Percentiles rank a stretch among this genome's conserved stretches.
phyloP scores from a whole-genome alignment of 257 asterid genomes.

The Salvia hispanica region DNA sequence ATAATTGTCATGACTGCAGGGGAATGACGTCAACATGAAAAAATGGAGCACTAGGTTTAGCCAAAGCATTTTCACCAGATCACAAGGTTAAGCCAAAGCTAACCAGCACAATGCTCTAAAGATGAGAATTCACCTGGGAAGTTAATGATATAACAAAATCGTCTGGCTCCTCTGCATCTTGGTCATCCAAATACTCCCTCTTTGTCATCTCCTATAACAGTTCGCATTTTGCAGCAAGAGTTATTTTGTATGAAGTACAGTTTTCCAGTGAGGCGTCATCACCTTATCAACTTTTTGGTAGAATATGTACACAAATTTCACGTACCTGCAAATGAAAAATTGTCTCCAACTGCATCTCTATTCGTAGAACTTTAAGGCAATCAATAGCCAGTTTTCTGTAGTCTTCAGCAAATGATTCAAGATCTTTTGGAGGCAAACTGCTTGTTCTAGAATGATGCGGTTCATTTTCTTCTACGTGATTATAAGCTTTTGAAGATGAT shows the following conservation, averaged over 20 bases:
- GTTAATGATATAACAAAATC: constrained; percentile 89
- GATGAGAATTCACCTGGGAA: constrained; percentile 66
- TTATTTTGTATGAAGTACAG: constrained; percentile 29
- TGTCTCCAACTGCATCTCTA: constrained; percentile 97
- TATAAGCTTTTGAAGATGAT: constrained; percentile 58
- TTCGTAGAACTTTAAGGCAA: constrained; percentile 93
- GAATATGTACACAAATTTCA: constrained; percentile 22
- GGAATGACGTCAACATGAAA: constrained; percentile 14
- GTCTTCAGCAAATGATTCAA: constrained; percentile 87
- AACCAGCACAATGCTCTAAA: constrained; percentile 27
- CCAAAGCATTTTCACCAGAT: neutral
- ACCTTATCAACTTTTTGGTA: neutral
- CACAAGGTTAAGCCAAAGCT: neutral
- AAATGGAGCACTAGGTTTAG: constrained; percentile 11
- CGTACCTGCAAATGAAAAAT: constrained; percentile 93
- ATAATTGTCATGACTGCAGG: constrained; percentile 13
- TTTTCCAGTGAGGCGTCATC: constrained; percentile 23
- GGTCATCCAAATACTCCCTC: constrained; percentile 89
- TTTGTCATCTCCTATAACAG: constrained; percentile 78
- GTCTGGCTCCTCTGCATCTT: constrained; percentile 99
- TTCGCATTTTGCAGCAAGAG: constrained; percentile 33
- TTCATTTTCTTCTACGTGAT: constrained; percentile 64
- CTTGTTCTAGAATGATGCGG: constrained; percentile 58
- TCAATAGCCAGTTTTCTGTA: constrained; percentile 91
- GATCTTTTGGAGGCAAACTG: constrained; percentile 73